A percentile compares a stretch with the other conserved stretches of the same genome.
Evolutionary conservation across 306 rosid species (phyloP).

Genomic region (Abrus precatorius): DNA sequence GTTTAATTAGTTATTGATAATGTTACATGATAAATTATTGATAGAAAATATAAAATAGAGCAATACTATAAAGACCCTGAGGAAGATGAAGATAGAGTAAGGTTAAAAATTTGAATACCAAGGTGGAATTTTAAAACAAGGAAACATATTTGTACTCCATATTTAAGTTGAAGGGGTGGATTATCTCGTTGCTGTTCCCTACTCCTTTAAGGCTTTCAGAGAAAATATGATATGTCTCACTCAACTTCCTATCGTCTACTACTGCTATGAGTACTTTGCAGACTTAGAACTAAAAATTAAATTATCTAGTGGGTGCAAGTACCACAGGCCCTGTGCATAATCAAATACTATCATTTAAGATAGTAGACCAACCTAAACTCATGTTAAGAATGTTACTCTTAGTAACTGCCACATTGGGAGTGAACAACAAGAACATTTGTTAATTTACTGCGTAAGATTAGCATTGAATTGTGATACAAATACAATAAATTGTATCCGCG

Average conservation of each 20-base stretch:
- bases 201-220: conserved; percentile 23
- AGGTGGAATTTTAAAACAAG: not conserved
- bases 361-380: conserved; percentile 3
- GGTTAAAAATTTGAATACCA: not conserved
- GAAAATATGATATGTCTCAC: conserved; percentile 36
- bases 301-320: not conserved
- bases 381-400: conserved; percentile 13
- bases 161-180: conserved; percentile 13
- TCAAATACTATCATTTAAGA: conserved; percentile 31
- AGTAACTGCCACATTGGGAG: conserved; percentile 30
- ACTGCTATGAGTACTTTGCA: conserved; percentile 34
- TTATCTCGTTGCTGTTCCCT: conserved; percentile 5
- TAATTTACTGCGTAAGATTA: conserved; percentile 8
- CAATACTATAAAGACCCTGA: not conserved
- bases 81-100: not conserved
- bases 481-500: not conserved
- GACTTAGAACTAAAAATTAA: conserved; percentile 33
- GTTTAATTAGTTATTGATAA: not conserved
- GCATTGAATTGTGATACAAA: not conserved
- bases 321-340: not conserved
- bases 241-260: conserved; percentile 31
- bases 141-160: conserved; percentile 14
- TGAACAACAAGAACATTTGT: not conserved
- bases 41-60: not conserved
- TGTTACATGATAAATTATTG: not conserved